A percentile compares a stretch with the other conserved stretches of the same genome.
These are phyloP conservation scores for Colletotrichum horii DNA, from an alignment of 2,329 filamentous ascomycete genomes.

Conservation along the genomic window DNA sequence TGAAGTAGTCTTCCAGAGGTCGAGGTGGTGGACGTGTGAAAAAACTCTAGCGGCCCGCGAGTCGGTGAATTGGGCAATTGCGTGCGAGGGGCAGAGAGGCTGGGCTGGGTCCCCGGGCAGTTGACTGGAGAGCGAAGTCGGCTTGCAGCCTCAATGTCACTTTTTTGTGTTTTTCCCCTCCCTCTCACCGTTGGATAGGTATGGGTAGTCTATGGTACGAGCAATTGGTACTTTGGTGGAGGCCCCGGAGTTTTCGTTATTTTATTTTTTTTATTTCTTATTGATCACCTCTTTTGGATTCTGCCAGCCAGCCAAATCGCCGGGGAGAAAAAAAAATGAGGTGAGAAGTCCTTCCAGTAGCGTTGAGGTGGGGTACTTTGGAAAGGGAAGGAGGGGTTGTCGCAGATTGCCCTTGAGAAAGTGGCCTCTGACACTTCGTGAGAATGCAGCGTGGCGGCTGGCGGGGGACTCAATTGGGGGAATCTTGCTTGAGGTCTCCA, in stretches of 20 bases:
- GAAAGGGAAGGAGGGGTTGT: constrained; percentile 19
- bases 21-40: not conserved
- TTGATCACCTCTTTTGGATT: not conserved
- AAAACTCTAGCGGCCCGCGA: constrained; percentile 20
- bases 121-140: constrained; percentile 18
- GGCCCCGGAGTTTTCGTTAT: not conserved
- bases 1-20: constrained; percentile 11
- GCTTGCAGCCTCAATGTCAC: not conserved
- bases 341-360: constrained; percentile 5
- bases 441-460: constrained; percentile 15
- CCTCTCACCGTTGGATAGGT: not conserved
- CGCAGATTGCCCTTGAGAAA: constrained; percentile 16
- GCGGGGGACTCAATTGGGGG: constrained; percentile 9
- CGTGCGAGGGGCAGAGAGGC: constrained; percentile 19
- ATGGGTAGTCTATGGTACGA: not conserved
- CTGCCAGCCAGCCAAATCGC: not conserved
- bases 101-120: constrained; percentile 9
- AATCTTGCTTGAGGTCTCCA: constrained; percentile 1
- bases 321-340: not conserved
- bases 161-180: not conserved
- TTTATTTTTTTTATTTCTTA: not conserved
- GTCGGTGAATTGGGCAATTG: constrained; percentile 19
- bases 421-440: constrained; percentile 4
- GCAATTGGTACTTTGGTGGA: not conserved
- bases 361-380: constrained; percentile 12